phyloP scores from a whole-genome alignment of 164 flowering plant species.

The Chloranthus sessilifolius region DNA sequence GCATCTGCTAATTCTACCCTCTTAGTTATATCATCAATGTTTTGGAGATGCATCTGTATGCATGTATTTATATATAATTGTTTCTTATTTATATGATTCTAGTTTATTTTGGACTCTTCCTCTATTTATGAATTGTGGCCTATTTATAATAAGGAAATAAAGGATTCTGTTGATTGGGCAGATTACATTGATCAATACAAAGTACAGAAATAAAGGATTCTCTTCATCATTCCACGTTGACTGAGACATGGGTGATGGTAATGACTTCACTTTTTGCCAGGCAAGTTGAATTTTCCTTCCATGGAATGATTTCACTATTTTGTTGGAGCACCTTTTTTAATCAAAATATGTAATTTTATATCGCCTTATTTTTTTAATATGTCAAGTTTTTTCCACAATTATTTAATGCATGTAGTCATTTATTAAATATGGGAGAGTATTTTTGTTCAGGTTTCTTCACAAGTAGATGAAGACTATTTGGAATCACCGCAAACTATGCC shows the following conservation, averaged over 20 bases:
- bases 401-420: background rate
- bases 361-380: background rate
- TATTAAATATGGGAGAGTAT: background rate
- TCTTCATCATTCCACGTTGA: no score
- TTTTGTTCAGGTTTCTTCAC: constrained; percentile 35
- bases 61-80: no score
- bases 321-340: background rate
- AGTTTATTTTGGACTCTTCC: no score
- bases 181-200: background rate
- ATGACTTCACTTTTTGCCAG: constrained; percentile 83
- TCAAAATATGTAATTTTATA: background rate
- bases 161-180: background rate
- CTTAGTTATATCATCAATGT: no score
- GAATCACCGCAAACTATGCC: constrained; percentile 31
- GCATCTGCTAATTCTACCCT: no score
- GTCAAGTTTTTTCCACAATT: background rate
- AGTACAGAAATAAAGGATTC: background rate
- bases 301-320: background rate
- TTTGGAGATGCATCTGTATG: no score
- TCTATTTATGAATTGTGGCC: no score
- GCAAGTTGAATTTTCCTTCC: constrained; percentile 30
- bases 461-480: constrained; percentile 23
- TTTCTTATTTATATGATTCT: no score
- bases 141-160: no score
- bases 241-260: constrained; percentile 38